Evolutionary conservation across 2,329 filamentous ascomycete genomes (phyloP).

Genomic region (Calonectria multiphialidica): DNA sequence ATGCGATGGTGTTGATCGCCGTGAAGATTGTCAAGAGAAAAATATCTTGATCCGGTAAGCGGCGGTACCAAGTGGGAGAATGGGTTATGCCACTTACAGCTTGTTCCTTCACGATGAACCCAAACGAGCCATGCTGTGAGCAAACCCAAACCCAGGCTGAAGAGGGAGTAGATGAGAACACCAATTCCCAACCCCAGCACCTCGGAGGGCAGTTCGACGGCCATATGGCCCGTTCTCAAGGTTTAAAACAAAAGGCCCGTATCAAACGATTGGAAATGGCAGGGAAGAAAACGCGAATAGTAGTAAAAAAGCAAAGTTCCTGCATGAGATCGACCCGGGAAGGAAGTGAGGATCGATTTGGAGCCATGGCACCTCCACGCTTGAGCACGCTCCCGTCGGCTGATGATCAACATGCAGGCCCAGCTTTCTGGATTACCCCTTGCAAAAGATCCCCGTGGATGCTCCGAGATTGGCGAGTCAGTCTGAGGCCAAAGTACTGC

Average conservation of each 20-base stretch:
- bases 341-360: not conserved
- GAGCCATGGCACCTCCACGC: not conserved
- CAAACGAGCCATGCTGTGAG: slow-evolving; percentile 49
- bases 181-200: slow-evolving; percentile 17
- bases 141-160: slow-evolving; percentile 9
- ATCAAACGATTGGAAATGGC: not conserved
- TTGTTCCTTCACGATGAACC: slow-evolving; percentile 54
- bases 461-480: slow-evolving; percentile 19
- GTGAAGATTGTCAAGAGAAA: slow-evolving; percentile 53
- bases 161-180: slow-evolving; percentile 22
- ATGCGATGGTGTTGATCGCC: slow-evolving; percentile 51
- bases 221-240: not conserved
- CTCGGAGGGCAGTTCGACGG: slow-evolving; percentile 17
- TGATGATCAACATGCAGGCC: not conserved
- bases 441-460: not conserved
- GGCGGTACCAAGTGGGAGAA: not conserved
- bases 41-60: slow-evolving; percentile 49
- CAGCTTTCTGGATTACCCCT: not conserved
- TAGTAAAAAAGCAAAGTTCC: not conserved
- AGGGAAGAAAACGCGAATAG: not conserved
- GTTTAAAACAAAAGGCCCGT: not conserved
- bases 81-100: slow-evolving; percentile 50
- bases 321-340: not conserved
- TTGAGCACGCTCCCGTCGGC: not conserved
- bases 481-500: slow-evolving; percentile 12